Evolutionary conservation across 1,284 basidiomycete species (phyloP), one percentile per base, ranked within the genome.

Genomic region (Tilletia horrida): DNA sequence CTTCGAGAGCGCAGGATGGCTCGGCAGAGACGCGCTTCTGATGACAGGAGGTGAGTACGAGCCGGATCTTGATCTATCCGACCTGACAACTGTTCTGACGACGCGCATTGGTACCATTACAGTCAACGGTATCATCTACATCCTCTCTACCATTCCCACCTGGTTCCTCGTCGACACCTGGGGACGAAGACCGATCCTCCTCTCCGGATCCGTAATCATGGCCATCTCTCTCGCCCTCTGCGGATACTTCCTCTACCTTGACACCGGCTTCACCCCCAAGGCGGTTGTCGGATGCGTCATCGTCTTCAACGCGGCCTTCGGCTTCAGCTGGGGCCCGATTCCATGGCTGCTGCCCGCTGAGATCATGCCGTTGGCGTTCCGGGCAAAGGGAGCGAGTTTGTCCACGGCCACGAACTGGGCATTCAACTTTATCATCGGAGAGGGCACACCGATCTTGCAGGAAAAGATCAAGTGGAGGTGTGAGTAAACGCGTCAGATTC

Each of bases 101-200:
- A 21, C 13, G 35, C 29, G 31, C 23, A 23, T 29, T 16, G 25
- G 27, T 40, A 13, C 48, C 42, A 21, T 18, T 42, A 57, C 55
- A 65, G 62, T 81, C 69, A 80, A 79, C 64, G 78, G 76, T 31
- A 75, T 82, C 67, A 91, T 93, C 73, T 97, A 97, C 81, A 83
- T 93, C 43, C 66, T 78, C 40, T 70, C 68, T 16, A 76, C 78
- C 67, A 67, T 78, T 4, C 76, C 73, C 66, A 93, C 92, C 2
- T 98, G 95, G 95, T 93, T 92, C 83, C 87, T 98, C 57, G 91
- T 97, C 66, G 95, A 98, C 79, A 87, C 88, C 2, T 92, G 91
- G 87, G 95, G 95, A 14, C 87, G 95, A 62, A 88, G 95, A 0
- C 85, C 90, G 2, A 97, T 97, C 73, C 85, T 98, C 2, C 85